Evolutionary conservation across 2,329 filamentous ascomycete genomes (phyloP).

Genomic region (Clarireedia paspali): DNA sequence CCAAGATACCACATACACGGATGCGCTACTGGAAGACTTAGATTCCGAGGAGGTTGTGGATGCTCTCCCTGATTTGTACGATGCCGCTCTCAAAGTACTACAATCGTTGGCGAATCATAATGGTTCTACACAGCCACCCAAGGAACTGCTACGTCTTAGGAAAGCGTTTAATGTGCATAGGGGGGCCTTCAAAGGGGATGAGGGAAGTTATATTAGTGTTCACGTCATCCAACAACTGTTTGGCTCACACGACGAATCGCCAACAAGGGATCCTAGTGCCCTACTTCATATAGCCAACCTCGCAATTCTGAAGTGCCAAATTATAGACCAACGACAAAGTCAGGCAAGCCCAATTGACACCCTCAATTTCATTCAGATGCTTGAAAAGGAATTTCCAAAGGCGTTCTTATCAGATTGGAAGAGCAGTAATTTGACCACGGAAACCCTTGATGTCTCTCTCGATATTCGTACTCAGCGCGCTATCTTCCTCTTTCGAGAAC

Average conservation of each 20-base stretch:
- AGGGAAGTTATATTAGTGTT: conserved; percentile 31
- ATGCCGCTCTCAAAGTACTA: conserved; percentile 29
- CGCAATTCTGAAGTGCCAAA: conserved; percentile 21
- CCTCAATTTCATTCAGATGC: conserved; percentile 17
- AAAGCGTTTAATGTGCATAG: conserved; percentile 22
- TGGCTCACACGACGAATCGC: conserved; percentile 15
- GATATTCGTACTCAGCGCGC: conserved; percentile 47
- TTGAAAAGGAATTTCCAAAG: conserved; percentile 30
- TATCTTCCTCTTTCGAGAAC: conserved; percentile 35
- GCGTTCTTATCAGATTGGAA: conserved; percentile 32
- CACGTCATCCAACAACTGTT: conserved; percentile 28
- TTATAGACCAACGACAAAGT: neutral
- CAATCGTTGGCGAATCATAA: conserved; percentile 30
- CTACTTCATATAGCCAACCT: conserved; percentile 38
- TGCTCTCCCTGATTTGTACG: conserved; percentile 32
- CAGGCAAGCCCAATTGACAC: neutral
- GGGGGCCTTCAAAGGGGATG: conserved; percentile 9
- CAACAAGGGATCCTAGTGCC: conserved; percentile 23
- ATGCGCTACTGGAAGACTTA: conserved; percentile 23
- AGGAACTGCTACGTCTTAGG: conserved; percentile 22
- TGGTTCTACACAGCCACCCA: conserved; percentile 10
- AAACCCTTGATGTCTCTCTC: conserved; percentile 42
- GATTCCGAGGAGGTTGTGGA: conserved; percentile 33
- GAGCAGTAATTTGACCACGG: conserved; percentile 33
- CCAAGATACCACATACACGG: conserved; percentile 16